A percentile compares a stretch with the other conserved stretches of the same genome.
Evolutionary conservation across 2,329 filamentous ascomycete genomes (phyloP).

Genomic region (Trichoderma afroharzianum): DNA sequence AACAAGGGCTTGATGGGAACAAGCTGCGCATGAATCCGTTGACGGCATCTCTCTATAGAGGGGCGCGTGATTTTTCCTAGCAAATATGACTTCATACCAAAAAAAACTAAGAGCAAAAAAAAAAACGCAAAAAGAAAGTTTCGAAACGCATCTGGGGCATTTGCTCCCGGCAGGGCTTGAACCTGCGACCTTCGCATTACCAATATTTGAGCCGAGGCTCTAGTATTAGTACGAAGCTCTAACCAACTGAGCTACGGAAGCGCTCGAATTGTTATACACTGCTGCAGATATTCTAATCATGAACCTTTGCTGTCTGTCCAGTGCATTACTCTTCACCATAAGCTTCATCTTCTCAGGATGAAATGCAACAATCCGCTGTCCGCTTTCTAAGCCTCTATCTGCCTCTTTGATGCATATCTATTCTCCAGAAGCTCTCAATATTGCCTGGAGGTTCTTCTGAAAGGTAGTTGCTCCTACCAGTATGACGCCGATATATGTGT

Average conservation of each 20-base stretch:
- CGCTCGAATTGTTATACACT: neutral
- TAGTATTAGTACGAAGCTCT: slow-evolving; percentile 13
- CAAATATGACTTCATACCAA: neutral
- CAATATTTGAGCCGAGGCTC: neutral
- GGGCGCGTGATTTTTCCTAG: neutral
- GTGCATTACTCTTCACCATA: neutral
- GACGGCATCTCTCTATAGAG: neutral
- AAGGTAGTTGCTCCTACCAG: rapidly evolving
- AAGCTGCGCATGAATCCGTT: neutral
- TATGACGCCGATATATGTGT: neutral
- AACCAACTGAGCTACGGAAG: slow-evolving; percentile 17
- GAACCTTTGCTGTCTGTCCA: rapidly evolving
- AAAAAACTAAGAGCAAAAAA: neutral
- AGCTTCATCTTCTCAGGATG: neutral
- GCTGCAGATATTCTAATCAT: neutral
- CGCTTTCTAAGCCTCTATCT: neutral
- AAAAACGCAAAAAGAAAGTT: neutral
- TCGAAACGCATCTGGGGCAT: neutral
- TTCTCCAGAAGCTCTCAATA: neutral
- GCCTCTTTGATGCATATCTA: neutral
- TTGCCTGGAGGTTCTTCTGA: rapidly evolving
- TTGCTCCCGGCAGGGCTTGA: slow-evolving; percentile 19
- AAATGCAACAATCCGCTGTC: neutral
- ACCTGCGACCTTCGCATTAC: slow-evolving; percentile 20
- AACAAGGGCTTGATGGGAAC: neutral